These are phyloP conservation scores for Aspergillus kassunensis DNA, from an alignment of 495 filamentous ascomycete genomes.

Conservation along the genomic window DNA sequence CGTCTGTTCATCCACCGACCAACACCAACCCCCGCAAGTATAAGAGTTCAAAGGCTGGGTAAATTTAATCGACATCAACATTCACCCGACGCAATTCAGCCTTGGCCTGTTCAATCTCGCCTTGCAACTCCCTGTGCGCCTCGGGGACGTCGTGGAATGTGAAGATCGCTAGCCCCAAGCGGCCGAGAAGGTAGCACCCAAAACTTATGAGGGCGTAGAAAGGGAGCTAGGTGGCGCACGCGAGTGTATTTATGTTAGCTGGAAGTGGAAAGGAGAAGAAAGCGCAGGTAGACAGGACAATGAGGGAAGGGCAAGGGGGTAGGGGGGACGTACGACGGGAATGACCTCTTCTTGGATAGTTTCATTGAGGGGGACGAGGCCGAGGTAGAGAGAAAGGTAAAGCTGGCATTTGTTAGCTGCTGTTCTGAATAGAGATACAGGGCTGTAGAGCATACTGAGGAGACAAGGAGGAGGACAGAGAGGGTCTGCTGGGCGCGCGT, in stretches of 20 bases:
- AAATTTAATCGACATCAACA: slow-evolving; percentile 46
- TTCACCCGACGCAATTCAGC: slow-evolving; percentile 46
- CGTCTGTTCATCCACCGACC: not conserved
- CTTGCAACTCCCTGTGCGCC: slow-evolving; percentile 85
- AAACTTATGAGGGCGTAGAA: slow-evolving; percentile 91
- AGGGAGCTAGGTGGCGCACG: slow-evolving; percentile 58
- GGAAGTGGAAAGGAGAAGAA: not conserved
- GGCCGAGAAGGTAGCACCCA: slow-evolving; percentile 88
- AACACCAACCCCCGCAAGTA: not conserved
- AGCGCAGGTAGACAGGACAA: not conserved
- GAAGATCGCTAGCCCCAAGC: slow-evolving; percentile 84
- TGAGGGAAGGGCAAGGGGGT: not conserved
- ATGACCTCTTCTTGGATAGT: slow-evolving; percentile 53
- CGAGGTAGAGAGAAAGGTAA: slow-evolving; percentile 82
- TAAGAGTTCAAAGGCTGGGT: not conserved
- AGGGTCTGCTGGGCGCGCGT: slow-evolving; percentile 92
- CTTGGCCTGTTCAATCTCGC: slow-evolving; percentile 51
- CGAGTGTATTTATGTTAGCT: not conserved
- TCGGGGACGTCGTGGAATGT: slow-evolving; percentile 96
- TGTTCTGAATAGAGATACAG: not conserved
- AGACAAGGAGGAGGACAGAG: slow-evolving; percentile 77
- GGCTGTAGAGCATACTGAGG: slow-evolving; percentile 59
- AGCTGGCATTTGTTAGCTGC: slow-evolving; percentile 2
- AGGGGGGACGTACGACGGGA: slow-evolving; percentile 42
- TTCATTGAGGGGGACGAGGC: slow-evolving; percentile 76